Base-by-base conservation (phyloP, 1,284 basidiomycete species). In the Binderoboletus segoi region DNA sequence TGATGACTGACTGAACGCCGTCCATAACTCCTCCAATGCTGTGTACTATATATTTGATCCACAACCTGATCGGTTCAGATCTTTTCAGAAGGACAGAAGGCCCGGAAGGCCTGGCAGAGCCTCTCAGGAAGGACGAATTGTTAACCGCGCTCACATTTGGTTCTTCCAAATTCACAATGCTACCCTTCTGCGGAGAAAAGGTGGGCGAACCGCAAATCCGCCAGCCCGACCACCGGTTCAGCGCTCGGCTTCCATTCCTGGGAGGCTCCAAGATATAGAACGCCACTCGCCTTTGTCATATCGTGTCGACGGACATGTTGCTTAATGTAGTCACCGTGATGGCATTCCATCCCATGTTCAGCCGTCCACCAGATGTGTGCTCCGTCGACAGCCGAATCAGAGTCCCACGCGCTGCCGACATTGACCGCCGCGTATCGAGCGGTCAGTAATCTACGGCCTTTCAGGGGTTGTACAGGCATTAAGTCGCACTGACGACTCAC, bases 381-480 rank as follows among this genome's bases (percentile, higher is more conserved):
- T 47, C 23, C 16, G 32, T 33, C 33, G 44, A 45, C 52, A 69
- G 33, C 61, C 63, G 63, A 69, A 47, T 53, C 61, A 44, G 57
- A 42, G 40, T 66, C 64, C 49, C 58, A 69, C 67, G 61, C 44
- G 43, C 35, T 68, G 67, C 64, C 63, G 63, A 66, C 52, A 67
- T 49, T 8, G 45, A 32, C 50, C 18, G 28, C 18, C 32, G 33
- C 15, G 35, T n/a, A 42, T 3, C 33, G 21, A 47, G 24, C 12
- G 30, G 42, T 51, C 23, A 35, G 18, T 28, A 21, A 21, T 62
- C 35, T 24, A 21, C n/a, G 21, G 21, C 35, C 21, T 18, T 38
- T 57, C 33, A 61, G 47, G 56, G 49, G 49, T n/a, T 32, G n/a
- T 38, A 41, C 37, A 30, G 13, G 13, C 6, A 6, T 28, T 12